Evolutionary conservation across 1,139 yeast genomes (phyloP), one percentile per base, ranked within the genome.

Genomic region (Cylindricascospora bacillispora): DNA sequence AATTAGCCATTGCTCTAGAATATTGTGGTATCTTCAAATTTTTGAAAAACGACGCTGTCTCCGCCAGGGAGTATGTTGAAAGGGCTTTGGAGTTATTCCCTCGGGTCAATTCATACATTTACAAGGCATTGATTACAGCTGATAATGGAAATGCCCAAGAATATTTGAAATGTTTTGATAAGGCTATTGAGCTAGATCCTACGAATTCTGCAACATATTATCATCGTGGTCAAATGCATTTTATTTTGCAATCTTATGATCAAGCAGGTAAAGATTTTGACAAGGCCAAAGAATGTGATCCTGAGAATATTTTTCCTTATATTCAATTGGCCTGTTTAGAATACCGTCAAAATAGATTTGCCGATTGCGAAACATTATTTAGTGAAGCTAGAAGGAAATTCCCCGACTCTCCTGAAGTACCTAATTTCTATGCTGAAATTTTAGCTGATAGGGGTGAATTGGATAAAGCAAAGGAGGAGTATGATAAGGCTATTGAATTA

Each of bases 401-500:
- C 72, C 92, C 95, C 45, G 71, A 89, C 21, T 69, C 79, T 31
- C 83, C 95, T 33, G 95, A 83, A 57, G 81, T 85, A 45, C 93
- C 92, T 60, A 86, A 85, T 63, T 92, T 86, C 59, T 83, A 76
- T 52, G 98, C 97, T 52, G 98, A 89, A 62, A 78, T 89, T 32
- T 67, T 86, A 49, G 75, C 85, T 40, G 97, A 89, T 54, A 70
- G 72, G 47, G 79, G 80, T 47, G 81, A 80, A 44, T 62, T 70
- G 36, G 68, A 60, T 26, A 77, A 69, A 40, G 95, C 98, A 36
- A 60, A 73, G 37, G 73, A 73, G 54, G 89, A 85, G 63, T 89
- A 85, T 55, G 95, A 86, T 44, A 70, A 71, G 48, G 86, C 98
- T 35, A 76, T 77, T 34, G 74, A 82, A 55, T 66, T 89, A 51